These are phyloP conservation scores for Blastobotrys elegans DNA, from an alignment of 1,139 yeast genomes.

Conservation along the genomic window DNA sequence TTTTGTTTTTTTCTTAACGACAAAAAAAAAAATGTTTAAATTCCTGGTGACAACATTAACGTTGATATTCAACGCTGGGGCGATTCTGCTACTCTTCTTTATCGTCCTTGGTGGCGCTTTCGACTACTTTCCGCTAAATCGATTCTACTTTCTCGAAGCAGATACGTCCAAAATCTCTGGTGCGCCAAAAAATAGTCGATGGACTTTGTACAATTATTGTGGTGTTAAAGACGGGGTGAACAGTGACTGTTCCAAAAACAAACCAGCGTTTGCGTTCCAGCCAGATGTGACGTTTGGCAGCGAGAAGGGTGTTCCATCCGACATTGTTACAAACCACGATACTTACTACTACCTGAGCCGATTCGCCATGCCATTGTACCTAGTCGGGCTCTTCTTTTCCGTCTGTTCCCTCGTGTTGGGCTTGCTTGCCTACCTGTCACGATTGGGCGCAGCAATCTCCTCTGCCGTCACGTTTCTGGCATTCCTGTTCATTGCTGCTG, in stretches of 20 bases:
- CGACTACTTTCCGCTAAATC: conserved; percentile 43
- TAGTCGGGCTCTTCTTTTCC: conserved; percentile 56
- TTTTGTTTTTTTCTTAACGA: not conserved
- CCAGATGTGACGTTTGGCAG: conserved; percentile 55
- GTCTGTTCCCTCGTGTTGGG: conserved; percentile 44
- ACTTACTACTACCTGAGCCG: conserved; percentile 60
- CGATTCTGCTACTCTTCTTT: conserved; percentile 54
- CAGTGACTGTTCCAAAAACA: conserved; percentile 42
- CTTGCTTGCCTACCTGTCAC: conserved; percentile 32
- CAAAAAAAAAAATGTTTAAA: conserved; percentile 12
- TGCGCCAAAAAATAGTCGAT: conserved; percentile 48
- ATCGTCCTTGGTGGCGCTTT: conserved; percentile 60
- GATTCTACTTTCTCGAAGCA: conserved; percentile 68
- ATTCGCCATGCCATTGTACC: conserved; percentile 61
- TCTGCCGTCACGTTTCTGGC: conserved; percentile 40
- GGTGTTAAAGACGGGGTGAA: conserved; percentile 40
- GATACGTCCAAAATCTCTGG: conserved; percentile 54
- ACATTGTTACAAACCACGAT: conserved; percentile 42
- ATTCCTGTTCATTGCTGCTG: conserved; percentile 48
- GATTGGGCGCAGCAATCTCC: conserved; percentile 33
- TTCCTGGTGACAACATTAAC: conserved; percentile 17
- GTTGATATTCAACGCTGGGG: conserved; percentile 31
- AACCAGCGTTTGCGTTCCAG: conserved; percentile 63
- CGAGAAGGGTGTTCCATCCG: conserved; percentile 42
- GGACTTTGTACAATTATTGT: conserved; percentile 72